These are phyloP conservation scores for Zymoseptoria tritici DNA, from an alignment of 2,329 filamentous ascomycete genomes.

Conservation along the genomic window DNA sequence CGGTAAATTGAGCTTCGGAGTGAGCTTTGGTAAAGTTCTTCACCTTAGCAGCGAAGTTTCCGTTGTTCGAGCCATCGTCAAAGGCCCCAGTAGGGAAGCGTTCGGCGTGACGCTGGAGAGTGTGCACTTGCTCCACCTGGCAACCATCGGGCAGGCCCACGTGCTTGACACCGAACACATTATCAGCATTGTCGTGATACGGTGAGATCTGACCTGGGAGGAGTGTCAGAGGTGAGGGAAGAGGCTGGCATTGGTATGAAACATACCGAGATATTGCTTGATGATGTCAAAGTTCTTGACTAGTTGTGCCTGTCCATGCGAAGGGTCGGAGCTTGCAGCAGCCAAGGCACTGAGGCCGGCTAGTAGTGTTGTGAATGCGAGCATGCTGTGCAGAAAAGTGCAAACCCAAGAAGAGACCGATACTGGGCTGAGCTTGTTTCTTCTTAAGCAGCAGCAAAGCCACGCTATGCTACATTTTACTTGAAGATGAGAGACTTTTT, in stretches of 20 bases:
- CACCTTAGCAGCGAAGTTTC: conserved; percentile 44
- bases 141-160: conserved; percentile 47
- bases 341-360: not conserved
- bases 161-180: conserved; percentile 42
- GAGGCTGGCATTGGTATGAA: not conserved
- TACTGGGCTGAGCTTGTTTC: not conserved
- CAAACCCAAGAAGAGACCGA: not conserved
- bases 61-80: conserved; percentile 45
- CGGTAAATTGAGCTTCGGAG: conserved; percentile 33
- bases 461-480: not conserved
- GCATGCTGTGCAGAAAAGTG: not conserved
- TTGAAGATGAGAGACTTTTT: not conserved
- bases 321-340: not conserved
- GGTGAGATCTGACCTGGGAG: conserved; percentile 35
- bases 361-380: not conserved
- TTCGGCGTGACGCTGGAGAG: conserved; percentile 49
- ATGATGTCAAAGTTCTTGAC: not conserved
- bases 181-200: conserved; percentile 41
- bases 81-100: conserved; percentile 42
- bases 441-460: not conserved
- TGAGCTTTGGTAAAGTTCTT: conserved; percentile 38
- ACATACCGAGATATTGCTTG: not conserved
- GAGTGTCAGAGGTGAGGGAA: not conserved
- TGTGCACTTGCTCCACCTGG: conserved; percentile 48
- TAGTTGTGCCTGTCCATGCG: not conserved